A percentile compares a stretch with the other conserved stretches of the same genome.
Conservation (phyloP, 352 stramenopile species). For the Globisporangium irregulare region DNA sequence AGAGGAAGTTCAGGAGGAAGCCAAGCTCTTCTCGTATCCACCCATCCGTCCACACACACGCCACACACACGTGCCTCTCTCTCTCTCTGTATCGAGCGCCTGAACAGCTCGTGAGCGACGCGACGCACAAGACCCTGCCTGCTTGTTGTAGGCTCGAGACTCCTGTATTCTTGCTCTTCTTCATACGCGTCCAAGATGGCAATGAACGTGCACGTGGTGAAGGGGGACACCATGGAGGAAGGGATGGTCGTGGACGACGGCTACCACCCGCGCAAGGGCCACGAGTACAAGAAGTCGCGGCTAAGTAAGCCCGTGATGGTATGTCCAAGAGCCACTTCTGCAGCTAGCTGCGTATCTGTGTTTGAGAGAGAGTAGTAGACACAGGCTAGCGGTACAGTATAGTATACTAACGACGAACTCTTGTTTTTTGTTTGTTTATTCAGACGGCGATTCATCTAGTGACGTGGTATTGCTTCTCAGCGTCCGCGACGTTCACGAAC, state of each 20-base stretch:
- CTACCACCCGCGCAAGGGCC: slow-evolving; percentile 19
- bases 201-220: slow-evolving; percentile 12
- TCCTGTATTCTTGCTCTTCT: neutral
- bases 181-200: slow-evolving; percentile 2
- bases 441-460: slow-evolving; percentile 44
- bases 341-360: neutral
- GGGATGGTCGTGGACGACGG: slow-evolving; percentile 1
- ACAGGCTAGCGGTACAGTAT: no score
- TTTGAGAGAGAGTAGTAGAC: neutral
- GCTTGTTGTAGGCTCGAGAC: no score
- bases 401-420: neutral
- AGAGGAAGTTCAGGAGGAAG: neutral
- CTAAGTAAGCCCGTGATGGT: slow-evolving; percentile 19
- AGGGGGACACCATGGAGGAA: neutral
- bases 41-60: neutral
- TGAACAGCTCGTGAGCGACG: slow-evolving; percentile 9
- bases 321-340: neutral
- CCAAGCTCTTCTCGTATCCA: neutral
- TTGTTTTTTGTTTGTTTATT: neutral
- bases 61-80: neutral
- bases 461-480: slow-evolving; percentile 85
- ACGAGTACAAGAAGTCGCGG: slow-evolving; percentile 9
- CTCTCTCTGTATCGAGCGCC: neutral
- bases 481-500: slow-evolving; percentile 79
- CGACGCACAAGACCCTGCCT: slow-evolving; percentile 10